These are phyloP conservation scores for Backusella australiensis DNA, from an alignment of 192 early-diverging fungal species.

Conservation along the genomic window DNA sequence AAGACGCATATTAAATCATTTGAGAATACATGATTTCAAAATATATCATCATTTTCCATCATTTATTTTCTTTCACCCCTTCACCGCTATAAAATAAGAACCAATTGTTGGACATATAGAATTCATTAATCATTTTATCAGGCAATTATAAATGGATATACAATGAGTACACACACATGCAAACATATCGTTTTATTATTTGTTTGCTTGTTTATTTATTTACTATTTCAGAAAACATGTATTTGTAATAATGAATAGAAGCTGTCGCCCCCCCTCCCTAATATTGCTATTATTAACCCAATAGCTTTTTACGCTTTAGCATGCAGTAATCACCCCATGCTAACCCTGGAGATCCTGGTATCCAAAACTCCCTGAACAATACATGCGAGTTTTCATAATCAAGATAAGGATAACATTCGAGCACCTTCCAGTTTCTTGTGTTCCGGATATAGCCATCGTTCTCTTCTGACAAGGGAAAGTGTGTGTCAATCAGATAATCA, in stretches of 20 bases:
- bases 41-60: not conserved
- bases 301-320: constrained; percentile 26
- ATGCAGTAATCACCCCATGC: constrained; percentile 65
- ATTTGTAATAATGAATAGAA: not conserved
- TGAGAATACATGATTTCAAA: too few relatives aligned
- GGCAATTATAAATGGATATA: not conserved
- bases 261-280: too few relatives aligned
- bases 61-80: not conserved
- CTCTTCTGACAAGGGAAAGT: constrained; percentile 25
- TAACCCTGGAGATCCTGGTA: constrained; percentile 43
- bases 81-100: not conserved
- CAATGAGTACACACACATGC: not conserved
- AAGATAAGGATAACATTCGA: constrained; percentile 63
- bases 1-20: too few relatives aligned
- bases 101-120: not conserved
- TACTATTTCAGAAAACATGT: not conserved
- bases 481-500: constrained; percentile 64
- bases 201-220: not conserved
- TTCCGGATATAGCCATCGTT: constrained; percentile 47
- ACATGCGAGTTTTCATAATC: constrained; percentile 49
- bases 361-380: constrained; percentile 53
- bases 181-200: not conserved
- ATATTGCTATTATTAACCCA: not conserved
- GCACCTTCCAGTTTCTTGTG: constrained; percentile 53
- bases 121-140: not conserved